Percentiles rank a stretch among this genome's conserved stretches.
Conservation (phyloP, 2,329 filamentous ascomycete genomes). For the Colletotrichum euphorbiae region DNA sequence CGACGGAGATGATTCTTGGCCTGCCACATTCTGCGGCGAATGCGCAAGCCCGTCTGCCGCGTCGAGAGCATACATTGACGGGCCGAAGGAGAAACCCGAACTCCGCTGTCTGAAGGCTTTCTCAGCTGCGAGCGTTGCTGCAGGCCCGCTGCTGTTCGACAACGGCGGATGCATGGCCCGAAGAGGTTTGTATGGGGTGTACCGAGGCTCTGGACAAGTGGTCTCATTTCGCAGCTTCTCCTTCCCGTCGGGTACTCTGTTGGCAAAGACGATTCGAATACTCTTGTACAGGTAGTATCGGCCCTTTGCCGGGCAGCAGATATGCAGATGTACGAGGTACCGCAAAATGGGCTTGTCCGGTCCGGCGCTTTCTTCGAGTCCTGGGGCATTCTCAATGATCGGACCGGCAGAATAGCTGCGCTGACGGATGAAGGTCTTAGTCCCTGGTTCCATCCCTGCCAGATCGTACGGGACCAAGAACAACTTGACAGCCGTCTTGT, state of each 20-base stretch:
- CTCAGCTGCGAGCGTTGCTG: slow-evolving; percentile 66
- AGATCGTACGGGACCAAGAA: slow-evolving; percentile 96
- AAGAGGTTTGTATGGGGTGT: slow-evolving; percentile 82
- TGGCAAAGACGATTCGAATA: slow-evolving; percentile 95
- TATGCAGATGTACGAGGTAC: slow-evolving; percentile 92
- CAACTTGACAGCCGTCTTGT: slow-evolving; percentile 97
- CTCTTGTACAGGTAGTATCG: slow-evolving; percentile 92
- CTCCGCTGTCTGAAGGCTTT: slow-evolving; percentile 70
- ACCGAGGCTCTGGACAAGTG: slow-evolving; percentile 88
- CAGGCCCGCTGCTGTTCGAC: slow-evolving; percentile 53
- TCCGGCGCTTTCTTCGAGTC: slow-evolving; percentile 43
- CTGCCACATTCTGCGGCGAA: slow-evolving; percentile 20
- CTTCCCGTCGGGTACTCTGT: slow-evolving; percentile 94
- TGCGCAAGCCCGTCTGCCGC: slow-evolving; percentile 47
- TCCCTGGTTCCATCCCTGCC: slow-evolving; percentile 89
- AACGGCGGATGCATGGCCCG: slow-evolving; percentile 60
- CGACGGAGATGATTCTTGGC: slow-evolving; percentile 43
- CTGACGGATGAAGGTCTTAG: slow-evolving; percentile 96
- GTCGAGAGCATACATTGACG: slow-evolving; percentile 49
- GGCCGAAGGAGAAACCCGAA: slow-evolving; percentile 59
- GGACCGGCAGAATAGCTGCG: slow-evolving; percentile 91
- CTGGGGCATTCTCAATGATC: slow-evolving; percentile 75
- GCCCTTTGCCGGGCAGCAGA: slow-evolving; percentile 86
- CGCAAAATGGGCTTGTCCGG: slow-evolving; percentile 78
- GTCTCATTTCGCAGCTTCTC: slow-evolving; percentile 92